A percentile compares a stretch with the other conserved stretches of the same genome.
These are phyloP conservation scores for Calonectria ilicicola DNA, from an alignment of 2,329 filamentous ascomycete genomes.

Conservation along the genomic window DNA sequence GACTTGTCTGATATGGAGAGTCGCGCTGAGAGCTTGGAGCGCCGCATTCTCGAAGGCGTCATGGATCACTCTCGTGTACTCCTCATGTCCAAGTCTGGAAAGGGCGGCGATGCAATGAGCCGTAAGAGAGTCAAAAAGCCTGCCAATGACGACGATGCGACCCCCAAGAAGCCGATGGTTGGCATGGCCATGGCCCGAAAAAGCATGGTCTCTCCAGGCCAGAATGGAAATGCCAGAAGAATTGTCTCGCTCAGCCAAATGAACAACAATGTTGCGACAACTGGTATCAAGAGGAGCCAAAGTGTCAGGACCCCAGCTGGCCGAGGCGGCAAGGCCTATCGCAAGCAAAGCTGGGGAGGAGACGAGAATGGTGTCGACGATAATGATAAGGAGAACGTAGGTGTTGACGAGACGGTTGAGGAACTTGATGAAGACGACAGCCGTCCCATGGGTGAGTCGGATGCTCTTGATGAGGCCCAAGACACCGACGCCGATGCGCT, in stretches of 20 bases:
- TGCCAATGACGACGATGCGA: slow-evolving; percentile 36
- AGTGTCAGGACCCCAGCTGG: slow-evolving; percentile 75
- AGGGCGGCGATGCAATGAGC: slow-evolving; percentile 67
- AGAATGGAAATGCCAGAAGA: slow-evolving; percentile 74
- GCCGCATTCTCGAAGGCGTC: slow-evolving; percentile 92
- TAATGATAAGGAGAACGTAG: slow-evolving; percentile 73
- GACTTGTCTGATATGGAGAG: slow-evolving; percentile 92
- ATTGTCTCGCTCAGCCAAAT: slow-evolving; percentile 95
- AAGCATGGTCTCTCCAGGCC: slow-evolving; percentile 58
- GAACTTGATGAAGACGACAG: slow-evolving; percentile 56
- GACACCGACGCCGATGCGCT: slow-evolving; percentile 65
- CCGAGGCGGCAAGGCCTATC: slow-evolving; percentile 54
- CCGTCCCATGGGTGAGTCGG: slow-evolving; percentile 33
- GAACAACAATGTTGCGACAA: slow-evolving; percentile 75
- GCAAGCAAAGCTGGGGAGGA: slow-evolving; percentile 79
- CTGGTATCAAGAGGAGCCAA: slow-evolving; percentile 80
- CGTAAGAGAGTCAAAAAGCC: slow-evolving; percentile 66
- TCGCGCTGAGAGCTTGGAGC: slow-evolving; percentile 89
- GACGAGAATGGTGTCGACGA: slow-evolving; percentile 63
- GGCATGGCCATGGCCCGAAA: slow-evolving; percentile 68
- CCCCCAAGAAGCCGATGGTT: slow-evolving; percentile 53
- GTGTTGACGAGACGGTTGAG: slow-evolving; percentile 73
- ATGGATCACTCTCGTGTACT: slow-evolving; percentile 95
- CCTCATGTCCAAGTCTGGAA: slow-evolving; percentile 77
- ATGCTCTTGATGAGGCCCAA: slow-evolving; percentile 38